Conservation (phyloP, 805 yeast genomes). For the Pichia deserticola region DNA sequence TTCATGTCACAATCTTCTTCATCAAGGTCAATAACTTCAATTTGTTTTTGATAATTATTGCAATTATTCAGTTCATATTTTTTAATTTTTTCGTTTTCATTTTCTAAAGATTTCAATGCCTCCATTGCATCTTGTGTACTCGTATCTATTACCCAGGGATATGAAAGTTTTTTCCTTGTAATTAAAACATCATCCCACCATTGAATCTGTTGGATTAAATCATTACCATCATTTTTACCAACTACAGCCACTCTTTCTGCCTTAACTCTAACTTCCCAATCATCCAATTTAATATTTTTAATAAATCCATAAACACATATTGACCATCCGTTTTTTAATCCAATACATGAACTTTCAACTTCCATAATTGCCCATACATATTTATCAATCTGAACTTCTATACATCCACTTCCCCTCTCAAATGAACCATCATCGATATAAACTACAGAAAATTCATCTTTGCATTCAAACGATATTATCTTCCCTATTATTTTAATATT, state of each 20-base stretch:
- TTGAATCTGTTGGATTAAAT: background rate
- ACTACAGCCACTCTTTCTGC: background rate
- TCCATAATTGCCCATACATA: slow-evolving; percentile 4
- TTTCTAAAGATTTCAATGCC: slow-evolving; percentile 1
- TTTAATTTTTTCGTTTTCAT: background rate
- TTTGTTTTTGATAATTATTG: too few relatives aligned
- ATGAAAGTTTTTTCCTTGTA: background rate
- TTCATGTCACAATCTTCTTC: background rate
- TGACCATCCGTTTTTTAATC: background rate
- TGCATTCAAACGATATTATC: background rate
- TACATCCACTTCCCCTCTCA: background rate
- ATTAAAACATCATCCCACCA: slow-evolving; percentile 1
- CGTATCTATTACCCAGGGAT: slow-evolving; percentile 1
- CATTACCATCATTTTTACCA: background rate
- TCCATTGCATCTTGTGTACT: slow-evolving; percentile 1
- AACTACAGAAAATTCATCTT: background rate
- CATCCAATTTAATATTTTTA: background rate
- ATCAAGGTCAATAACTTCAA: background rate
- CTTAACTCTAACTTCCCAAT: background rate
- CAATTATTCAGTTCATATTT: too few relatives aligned
- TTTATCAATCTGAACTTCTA: background rate
- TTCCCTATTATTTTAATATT: slow-evolving; percentile 30
- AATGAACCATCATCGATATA: slow-evolving; percentile 8
- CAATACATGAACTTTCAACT: background rate
- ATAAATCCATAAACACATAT: background rate